phyloP scores from a whole-genome alignment of 106 monocot genomes.

The Agapanthus africanus region DNA sequence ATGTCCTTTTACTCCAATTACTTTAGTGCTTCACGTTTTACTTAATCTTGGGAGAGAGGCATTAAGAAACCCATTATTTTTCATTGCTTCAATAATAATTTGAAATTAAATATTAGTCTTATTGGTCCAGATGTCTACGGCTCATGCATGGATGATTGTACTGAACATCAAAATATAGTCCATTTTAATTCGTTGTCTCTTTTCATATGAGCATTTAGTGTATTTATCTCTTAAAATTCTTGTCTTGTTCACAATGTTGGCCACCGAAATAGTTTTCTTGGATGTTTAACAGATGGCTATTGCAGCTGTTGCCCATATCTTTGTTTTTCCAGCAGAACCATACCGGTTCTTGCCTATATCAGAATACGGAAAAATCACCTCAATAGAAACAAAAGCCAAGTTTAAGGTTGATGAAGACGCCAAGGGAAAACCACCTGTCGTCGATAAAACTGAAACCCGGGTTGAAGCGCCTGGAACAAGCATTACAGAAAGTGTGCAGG shows the following conservation, averaged over 20 bases:
- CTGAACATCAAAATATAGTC: not conserved
- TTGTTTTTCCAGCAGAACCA: constrained; percentile 50
- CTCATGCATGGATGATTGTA: not conserved
- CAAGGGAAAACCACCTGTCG: constrained; percentile 19
- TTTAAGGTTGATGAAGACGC: constrained; percentile 21
- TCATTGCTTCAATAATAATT: not conserved
- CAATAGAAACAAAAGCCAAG: constrained; percentile 32
- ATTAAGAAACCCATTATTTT: not conserved
- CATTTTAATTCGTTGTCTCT: not conserved
- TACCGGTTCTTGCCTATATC: constrained; percentile 38
- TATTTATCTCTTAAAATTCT: not conserved
- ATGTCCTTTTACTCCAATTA: too few relatives aligned
- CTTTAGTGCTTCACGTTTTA: too few relatives aligned
- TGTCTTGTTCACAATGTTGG: not conserved
- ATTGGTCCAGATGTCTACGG: not conserved
- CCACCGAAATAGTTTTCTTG: constrained; percentile 5
- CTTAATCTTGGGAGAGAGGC: too few relatives aligned
- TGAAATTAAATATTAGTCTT: not conserved
- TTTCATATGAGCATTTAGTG: not conserved
- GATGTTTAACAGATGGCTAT: constrained; percentile 85
- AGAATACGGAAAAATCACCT: constrained; percentile 30
- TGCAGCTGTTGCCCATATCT: constrained; percentile 73
- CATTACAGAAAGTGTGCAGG: constrained; percentile 70
- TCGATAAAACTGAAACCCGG: constrained; percentile 45
- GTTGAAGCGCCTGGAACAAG: constrained; percentile 77